Conservation (phyloP, 2,329 filamentous ascomycete genomes). For the Alternaria triticimaculans region DNA sequence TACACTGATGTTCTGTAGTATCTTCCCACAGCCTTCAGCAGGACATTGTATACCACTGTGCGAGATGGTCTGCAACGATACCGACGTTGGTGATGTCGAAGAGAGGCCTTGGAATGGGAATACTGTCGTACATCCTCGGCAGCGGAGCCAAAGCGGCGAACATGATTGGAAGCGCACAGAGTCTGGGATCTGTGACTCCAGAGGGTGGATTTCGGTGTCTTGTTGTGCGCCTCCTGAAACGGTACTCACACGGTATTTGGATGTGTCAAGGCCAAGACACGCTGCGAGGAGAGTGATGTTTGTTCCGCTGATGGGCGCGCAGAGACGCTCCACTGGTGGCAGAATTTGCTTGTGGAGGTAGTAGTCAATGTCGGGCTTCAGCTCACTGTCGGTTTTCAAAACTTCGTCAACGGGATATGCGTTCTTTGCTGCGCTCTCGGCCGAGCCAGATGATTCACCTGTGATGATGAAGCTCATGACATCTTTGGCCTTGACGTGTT, state of each 20-base stretch:
- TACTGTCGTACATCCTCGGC: constrained; percentile 76
- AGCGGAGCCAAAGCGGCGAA: constrained; percentile 76
- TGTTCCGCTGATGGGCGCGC: constrained; percentile 92
- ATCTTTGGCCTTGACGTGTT: constrained; percentile 87
- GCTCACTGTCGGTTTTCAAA: constrained; percentile 73
- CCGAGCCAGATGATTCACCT: constrained; percentile 65
- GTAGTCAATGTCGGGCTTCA: constrained; percentile 94
- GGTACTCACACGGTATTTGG: constrained; percentile 79
- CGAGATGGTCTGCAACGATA: constrained; percentile 56
- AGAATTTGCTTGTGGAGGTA: constrained; percentile 99
- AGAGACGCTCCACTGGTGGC: constrained; percentile 95
- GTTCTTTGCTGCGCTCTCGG: constrained; percentile 80
- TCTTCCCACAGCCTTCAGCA: constrained; percentile 65
- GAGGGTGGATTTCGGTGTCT: constrained; percentile 71
- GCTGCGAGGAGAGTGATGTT: constrained; percentile 89
- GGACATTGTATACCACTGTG: constrained; percentile 78
- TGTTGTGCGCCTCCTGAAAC: constrained; percentile 57
- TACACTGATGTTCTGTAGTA: constrained; percentile 74
- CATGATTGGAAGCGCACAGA: constrained; percentile 87
- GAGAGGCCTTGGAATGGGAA: constrained; percentile 79
- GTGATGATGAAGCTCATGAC: constrained; percentile 97
- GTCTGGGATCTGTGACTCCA: constrained; percentile 94
- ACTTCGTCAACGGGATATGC: constrained; percentile 88
- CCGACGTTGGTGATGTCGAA: constrained; percentile 19
- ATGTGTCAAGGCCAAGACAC: constrained; percentile 88